Evolutionary conservation across 2,329 filamentous ascomycete genomes (phyloP), one percentile per base, ranked within the genome.

Genomic region (Hypoxylon sp.): DNA sequence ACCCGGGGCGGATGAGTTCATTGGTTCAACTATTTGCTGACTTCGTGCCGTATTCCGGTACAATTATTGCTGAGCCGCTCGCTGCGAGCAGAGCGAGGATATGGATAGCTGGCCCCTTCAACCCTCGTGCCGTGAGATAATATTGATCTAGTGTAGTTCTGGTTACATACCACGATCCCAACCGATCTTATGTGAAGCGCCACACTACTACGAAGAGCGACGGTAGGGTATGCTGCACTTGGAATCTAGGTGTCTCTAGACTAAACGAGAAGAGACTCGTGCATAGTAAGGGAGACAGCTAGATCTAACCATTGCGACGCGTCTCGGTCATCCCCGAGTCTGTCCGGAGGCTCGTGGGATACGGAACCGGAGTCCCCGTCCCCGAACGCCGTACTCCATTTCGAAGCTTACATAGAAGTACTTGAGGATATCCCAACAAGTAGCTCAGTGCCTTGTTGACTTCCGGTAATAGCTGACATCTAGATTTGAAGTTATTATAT

Each of bases 401-500:
- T 11, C 38, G 17, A 21, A 17, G 38, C n/a, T 43, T 11, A 10
- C 17, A 43, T 21, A 21, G 2, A 43, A 43, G 38, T 17, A 21
- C 19, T 43, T 43, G 38, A 43, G 7, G 38, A 21, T 43, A 43
- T 43, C 38, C 38, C 17, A 21, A 43, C 38, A 43, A 43, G 3
- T 4, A 43, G 9, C 9, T 43, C 5, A 43, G 17, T 21, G 7
- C 38, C 10, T 19, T 19, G 11, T 19, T 21, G 38, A 9, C 17
- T 34, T 19, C 10, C 52, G 41, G 41, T 13, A 21, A 56, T 11
- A 9, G 9, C 41, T 19, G 19, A 34, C 25, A 7, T 14, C n/a
- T 32, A 10, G 14, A 46, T 43, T 46, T 11, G 38, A 34, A 21
- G 11, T 6, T 28, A 21, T 46, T 46, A 46, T 56, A 56, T 46